A percentile compares a stretch with the other conserved stretches of the same genome.
Conservation (phyloP, 345 rosid species). For the Gossypium raimondii region DNA sequence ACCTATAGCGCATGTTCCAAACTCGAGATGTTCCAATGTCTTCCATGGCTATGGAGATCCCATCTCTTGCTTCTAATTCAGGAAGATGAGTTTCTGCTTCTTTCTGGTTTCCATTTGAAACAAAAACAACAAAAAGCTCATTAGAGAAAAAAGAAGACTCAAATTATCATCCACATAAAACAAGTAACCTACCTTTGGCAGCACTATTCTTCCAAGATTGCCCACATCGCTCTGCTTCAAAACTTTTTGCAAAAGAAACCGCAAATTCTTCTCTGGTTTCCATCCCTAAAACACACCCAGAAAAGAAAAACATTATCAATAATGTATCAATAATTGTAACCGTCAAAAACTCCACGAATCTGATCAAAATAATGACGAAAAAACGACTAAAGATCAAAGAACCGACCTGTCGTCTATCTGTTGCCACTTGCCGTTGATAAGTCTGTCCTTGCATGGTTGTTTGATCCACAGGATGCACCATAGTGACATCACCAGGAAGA, state of each 20-base stretch:
- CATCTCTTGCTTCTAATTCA: slow-evolving; percentile 93
- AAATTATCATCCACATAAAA: background rate
- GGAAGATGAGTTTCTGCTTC: slow-evolving; percentile 98
- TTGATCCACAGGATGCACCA: slow-evolving; percentile 29
- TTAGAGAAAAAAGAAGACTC: background rate
- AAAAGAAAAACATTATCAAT: background rate
- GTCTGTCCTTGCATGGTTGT: slow-evolving; percentile 39
- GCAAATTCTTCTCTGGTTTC: slow-evolving; percentile 89
- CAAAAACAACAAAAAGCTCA: background rate
- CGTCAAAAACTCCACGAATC: background rate
- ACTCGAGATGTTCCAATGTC: slow-evolving; percentile 95
- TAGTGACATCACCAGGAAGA: slow-evolving; percentile 25
- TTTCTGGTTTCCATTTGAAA: slow-evolving; percentile 43
- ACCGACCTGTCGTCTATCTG: slow-evolving; percentile 72
- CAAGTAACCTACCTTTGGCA: slow-evolving; percentile 60
- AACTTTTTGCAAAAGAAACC: slow-evolving; percentile 92
- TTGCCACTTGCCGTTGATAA: slow-evolving; percentile 41
- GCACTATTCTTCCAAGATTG: slow-evolving; percentile 88
- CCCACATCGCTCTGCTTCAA: slow-evolving; percentile 99
- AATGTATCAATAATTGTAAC: background rate
- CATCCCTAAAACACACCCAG: slow-evolving; percentile 46
- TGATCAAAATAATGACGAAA: background rate
- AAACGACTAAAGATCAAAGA: background rate
- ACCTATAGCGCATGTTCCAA: slow-evolving; percentile 99
- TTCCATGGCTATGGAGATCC: slow-evolving; percentile 94